Base-by-base conservation (phyloP, 225 moss, liverwort and hornwort species). In the Pleurozium schreberi region DNA sequence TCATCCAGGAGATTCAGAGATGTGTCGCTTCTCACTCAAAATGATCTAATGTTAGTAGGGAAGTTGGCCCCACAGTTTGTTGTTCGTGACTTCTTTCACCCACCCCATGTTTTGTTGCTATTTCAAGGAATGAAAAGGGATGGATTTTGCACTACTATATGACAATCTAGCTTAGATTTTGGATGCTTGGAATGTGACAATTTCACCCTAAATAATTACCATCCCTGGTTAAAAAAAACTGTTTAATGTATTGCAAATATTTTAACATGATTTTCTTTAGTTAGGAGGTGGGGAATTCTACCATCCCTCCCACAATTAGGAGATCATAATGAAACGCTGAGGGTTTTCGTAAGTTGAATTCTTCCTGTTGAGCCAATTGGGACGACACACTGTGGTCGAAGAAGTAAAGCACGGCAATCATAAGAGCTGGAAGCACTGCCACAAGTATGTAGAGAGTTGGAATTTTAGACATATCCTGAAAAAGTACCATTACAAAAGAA, bases 381-480 rank as follows among this genome's bases (percentile, higher is more conserved):
- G 96, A 95, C 68, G 96, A 96, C 10, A 96, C 96, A 38, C 93
- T 92, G 77, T 98, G 96, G 84, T 98, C 95, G 92, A 98, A 98
- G 90, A 94, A 96, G 86, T 98, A 98, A 30, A 96, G 94, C 86
- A 95, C 90, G 3, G 94, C 91, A 53, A 98, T 95, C 96, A 96
- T 93, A 13, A 94, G 81, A 83, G 96, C 98, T 79, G 98, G 98
- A 90, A 96, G 84, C 61, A 95, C 87, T 60, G 94, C 98, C 10
- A 82, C 91, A 28, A 92, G 47, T 57, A 96, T 92, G 27, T 94
- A 96, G 68, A 91, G 5, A 4, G 88, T 60, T 84, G 98, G 96
- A 76, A 98, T 89, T 89, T 93, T 81, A 67, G 82, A 57, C 98
- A 98, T 96, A 38, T 96, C 94, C 98, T 98, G 93, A 81, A 89